A percentile compares a stretch with the other conserved stretches of the same genome.
Conservation (phyloP, 2,329 filamentous ascomycete species). For the Ascosphaera apis region DNA sequence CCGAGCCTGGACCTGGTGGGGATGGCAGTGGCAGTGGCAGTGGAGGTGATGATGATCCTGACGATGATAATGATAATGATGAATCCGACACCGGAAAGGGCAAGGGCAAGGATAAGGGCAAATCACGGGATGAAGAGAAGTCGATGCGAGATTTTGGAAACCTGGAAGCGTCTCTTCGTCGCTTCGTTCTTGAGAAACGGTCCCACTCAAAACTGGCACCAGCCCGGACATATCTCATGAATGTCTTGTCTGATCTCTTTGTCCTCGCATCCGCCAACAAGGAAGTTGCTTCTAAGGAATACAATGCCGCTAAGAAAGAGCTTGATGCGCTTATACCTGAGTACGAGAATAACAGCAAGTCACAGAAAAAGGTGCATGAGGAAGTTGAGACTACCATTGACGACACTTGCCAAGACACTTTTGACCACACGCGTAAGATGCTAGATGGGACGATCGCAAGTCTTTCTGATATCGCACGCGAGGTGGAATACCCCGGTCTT, state of each 20-base stretch:
- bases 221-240: slow-evolving; percentile 83
- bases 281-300: slow-evolving; percentile 64
- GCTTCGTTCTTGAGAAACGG: slow-evolving; percentile 89
- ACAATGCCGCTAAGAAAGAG: slow-evolving; percentile 61
- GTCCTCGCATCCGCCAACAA: slow-evolving; percentile 66
- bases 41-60: slow-evolving; percentile 27
- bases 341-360: slow-evolving; percentile 62
- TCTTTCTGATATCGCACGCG: slow-evolving; percentile 54
- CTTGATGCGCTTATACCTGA: slow-evolving; percentile 64
- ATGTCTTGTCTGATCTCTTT: slow-evolving; percentile 71
- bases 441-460: slow-evolving; percentile 53
- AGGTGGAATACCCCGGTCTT: slow-evolving; percentile 68
- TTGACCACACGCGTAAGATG: slow-evolving; percentile 55
- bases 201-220: slow-evolving; percentile 88
- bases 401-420: slow-evolving; percentile 63
- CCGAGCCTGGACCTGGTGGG: slow-evolving; percentile 24
- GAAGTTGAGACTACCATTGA: slow-evolving; percentile 65
- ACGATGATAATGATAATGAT: slow-evolving; percentile 20
- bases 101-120: slow-evolving; percentile 38
- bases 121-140: slow-evolving; percentile 73
- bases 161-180: slow-evolving; percentile 65
- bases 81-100: slow-evolving; percentile 32
- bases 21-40: slow-evolving; percentile 32
- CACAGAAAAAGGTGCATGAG: slow-evolving; percentile 56
- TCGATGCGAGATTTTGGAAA: slow-evolving; percentile 75